Base-by-base conservation (phyloP, 169 alveolate genomes). In the Pseudocohnilembus persalinus region DNA sequence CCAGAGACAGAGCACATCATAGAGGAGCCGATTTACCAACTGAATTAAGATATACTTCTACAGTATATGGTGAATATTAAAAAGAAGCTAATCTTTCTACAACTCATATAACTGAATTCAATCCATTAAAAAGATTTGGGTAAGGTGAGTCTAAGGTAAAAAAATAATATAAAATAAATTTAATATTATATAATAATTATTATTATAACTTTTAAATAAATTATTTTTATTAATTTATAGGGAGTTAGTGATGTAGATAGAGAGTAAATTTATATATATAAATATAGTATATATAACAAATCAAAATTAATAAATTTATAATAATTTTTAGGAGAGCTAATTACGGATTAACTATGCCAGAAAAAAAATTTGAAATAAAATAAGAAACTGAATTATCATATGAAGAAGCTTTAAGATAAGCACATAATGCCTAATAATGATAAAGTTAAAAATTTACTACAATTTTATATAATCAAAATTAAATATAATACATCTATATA, bases 1-100 rank as follows among this genome's bases (percentile, higher is more conserved):
- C 94, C 28, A 75, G 79, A 29, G 89, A 80, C 15, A 88, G 87
- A 30, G 31, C 76, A 25, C 83, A 83, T 76, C 91, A 87, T 73
- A 88, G 88, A 88, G 95, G 94, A 28, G 72, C 85, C 20, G 93
- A 90, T 79, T 63, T 86, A 73, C 88, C 89, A 29, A 79, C 92
- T 0, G 83, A 85, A 31, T 72, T 89, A 25, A 91, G 91, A 82
- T 93, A 85, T 80, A 84, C 35, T 73, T 75, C 92, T 30, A 88
- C 88, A 63, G 80, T 81, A 27, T 77, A 88, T 74, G 92, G 85
- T 6, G 85, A 88, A 30, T 93, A 76, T 77, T 49, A 49, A 20
- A 49, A 4, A 11, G 68, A 11, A 11, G 4, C 4, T 11, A 20
- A 49, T 20, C 68, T 20, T 11, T 49, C 68, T 11, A 49, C 68